These are phyloP conservation scores for Hanseniaspora occidentalis DNA, from an alignment of 805 yeast species.

Conservation along the genomic window DNA sequence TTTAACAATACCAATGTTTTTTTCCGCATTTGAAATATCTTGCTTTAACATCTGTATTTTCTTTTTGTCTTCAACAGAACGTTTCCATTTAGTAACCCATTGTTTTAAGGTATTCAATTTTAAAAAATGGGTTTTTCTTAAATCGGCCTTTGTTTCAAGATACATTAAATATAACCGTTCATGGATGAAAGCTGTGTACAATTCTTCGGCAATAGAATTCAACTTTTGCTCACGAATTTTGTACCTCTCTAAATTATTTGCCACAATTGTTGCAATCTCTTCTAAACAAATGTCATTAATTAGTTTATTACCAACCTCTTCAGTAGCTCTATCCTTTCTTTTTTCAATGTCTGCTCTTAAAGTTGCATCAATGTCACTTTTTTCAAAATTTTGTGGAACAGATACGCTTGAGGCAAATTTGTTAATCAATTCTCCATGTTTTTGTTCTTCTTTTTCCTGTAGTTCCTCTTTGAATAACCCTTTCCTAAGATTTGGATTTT, in stretches of 20 bases:
- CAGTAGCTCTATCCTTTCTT: conserved; percentile 14
- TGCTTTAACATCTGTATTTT: conserved; percentile 30
- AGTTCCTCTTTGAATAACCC: too few species aligned
- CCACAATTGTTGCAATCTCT: conserved; percentile 8
- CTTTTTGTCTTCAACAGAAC: conserved; percentile 19
- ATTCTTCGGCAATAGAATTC: conserved; percentile 32
- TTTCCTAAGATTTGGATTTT: too few species aligned
- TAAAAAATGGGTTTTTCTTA: conserved; percentile 22
- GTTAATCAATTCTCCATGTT: background rate
- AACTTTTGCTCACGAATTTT: conserved; percentile 16
- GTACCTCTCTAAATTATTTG: conserved; percentile 2
- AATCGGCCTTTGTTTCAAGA: conserved; percentile 35
- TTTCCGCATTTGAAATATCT: conserved; percentile 27
- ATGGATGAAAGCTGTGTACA: conserved; percentile 47
- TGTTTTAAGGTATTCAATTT: conserved; percentile 22
- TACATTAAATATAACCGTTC: conserved; percentile 38
- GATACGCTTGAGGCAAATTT: background rate
- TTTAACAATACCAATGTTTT: conserved; percentile 23
- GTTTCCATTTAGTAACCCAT: conserved; percentile 23
- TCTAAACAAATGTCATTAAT: conserved; percentile 6
- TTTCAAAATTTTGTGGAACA: background rate
- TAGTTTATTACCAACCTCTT: conserved; percentile 11
- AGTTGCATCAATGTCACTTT: too few species aligned
- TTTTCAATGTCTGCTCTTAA: too few species aligned
- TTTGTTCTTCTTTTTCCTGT: background rate